phyloP scores from a whole-genome alignment of 495 filamentous ascomycete genomes.

The Neurospora intermedia region DNA sequence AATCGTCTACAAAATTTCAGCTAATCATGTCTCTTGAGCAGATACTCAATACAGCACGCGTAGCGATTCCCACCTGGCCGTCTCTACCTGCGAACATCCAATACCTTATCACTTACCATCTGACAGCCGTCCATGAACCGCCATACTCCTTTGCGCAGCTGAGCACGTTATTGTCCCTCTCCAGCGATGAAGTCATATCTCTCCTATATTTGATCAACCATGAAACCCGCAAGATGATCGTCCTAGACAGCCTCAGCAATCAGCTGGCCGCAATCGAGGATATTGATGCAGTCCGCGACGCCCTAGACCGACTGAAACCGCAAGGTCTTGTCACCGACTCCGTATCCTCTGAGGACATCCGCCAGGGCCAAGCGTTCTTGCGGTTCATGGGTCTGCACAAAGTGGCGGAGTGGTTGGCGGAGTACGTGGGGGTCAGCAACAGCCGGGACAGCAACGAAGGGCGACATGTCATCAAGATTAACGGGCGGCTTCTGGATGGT shows the following conservation, averaged over 20 bases:
- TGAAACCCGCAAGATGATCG: neutral
- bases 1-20: neutral
- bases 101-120: conserved; percentile 9
- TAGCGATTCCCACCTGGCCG: conserved; percentile 2
- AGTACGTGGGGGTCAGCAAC: conserved; percentile 4
- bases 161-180: neutral
- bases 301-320: neutral
- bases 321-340: conserved; percentile 2
- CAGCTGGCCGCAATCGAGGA: neutral
- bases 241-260: neutral
- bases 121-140: conserved; percentile 1
- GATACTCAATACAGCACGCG: neutral
- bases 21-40: neutral
- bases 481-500: neutral
- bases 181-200: neutral
- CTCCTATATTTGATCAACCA: neutral
- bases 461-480: neutral
- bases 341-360: conserved; percentile 2
- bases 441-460: neutral
- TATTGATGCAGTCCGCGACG: neutral
- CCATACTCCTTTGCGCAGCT: conserved; percentile 1
- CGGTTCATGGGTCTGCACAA: conserved; percentile 2
- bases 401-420: conserved; percentile 3
- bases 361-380: conserved; percentile 6
- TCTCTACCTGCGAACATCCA: conserved; percentile 9